Evolutionary conservation across 768 basidiomycete species (phyloP).

Genomic region (Psilocybe cyanescens): DNA sequence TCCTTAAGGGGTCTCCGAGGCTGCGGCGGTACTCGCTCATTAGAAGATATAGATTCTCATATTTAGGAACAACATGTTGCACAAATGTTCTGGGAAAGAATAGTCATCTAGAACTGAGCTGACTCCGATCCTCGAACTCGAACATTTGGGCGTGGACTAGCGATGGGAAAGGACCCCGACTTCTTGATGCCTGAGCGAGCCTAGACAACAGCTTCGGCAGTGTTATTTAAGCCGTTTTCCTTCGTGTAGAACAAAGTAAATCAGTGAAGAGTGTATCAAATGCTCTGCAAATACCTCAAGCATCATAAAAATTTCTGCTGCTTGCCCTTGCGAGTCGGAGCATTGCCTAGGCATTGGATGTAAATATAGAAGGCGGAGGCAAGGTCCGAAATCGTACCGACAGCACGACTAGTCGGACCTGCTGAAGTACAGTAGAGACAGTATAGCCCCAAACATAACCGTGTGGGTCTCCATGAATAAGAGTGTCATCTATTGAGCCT

Average conservation of each 20-base stretch:
- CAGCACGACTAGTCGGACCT: no score
- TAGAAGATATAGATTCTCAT: neutral
- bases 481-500: no score
- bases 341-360: neutral
- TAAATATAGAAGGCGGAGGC: neutral
- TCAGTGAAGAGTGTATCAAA: neutral
- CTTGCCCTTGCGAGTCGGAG: neutral
- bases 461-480: neutral
- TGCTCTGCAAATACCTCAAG: neutral
- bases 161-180: neutral
- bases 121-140: neutral
- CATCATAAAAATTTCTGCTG: neutral
- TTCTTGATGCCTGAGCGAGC: neutral
- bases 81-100: neutral
- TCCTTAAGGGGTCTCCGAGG: no score
- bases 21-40: neutral
- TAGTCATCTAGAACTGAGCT: neutral
- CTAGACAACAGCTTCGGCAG: neutral
- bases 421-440: neutral
- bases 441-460: neutral
- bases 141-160: neutral
- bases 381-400: no score
- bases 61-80: neutral
- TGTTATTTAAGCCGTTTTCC: neutral
- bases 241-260: no score